A percentile compares a stretch with the other conserved stretches of the same genome.
phyloP scores from a whole-genome alignment of 2,329 filamentous ascomycete species.

The Fusarium robinianum region DNA sequence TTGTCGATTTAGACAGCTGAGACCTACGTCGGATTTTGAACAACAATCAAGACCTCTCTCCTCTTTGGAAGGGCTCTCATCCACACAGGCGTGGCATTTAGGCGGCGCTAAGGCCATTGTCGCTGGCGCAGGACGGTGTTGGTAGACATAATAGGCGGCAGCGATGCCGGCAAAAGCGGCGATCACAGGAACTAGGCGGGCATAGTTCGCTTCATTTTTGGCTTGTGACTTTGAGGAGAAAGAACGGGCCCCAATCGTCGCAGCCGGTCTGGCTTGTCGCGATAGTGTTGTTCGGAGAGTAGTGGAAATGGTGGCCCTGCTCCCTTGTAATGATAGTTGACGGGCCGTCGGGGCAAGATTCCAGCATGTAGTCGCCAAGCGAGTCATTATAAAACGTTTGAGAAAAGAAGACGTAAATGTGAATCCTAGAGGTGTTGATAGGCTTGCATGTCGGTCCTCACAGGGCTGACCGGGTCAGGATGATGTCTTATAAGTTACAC shows the following conservation, averaged over 20 bases:
- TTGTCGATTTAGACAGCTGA: too few relatives aligned
- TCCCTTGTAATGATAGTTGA: constrained; percentile 1
- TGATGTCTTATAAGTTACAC: too few relatives aligned
- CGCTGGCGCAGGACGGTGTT: neutral
- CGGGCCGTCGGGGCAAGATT: neutral
- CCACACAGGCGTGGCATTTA: constrained; percentile 2
- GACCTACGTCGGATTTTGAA: too few relatives aligned
- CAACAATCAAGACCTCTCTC: too few relatives aligned
- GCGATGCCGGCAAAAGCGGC: neutral
- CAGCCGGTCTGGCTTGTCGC: neutral
- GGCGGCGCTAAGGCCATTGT: neutral
- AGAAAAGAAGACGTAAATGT: neutral
- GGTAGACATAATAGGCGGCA: constrained; percentile 3
- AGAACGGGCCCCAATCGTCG: neutral
- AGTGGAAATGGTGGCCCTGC: neutral
- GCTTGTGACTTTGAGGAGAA: constrained; percentile 1
- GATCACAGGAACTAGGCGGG: neutral
- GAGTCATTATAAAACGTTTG: constrained; percentile 1
- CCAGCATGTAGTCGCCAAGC: neutral
- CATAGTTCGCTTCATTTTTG: neutral
- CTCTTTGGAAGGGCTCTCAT: neutral
- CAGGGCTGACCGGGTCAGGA: too few relatives aligned
- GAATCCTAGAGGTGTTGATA: constrained; percentile 1
- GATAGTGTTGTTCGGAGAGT: constrained; percentile 1
- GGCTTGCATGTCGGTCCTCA: neutral